Evolutionary conservation across 2,329 filamentous ascomycete genomes (phyloP).

Genomic region (Xenosphaeropsis pyriputrescens): DNA sequence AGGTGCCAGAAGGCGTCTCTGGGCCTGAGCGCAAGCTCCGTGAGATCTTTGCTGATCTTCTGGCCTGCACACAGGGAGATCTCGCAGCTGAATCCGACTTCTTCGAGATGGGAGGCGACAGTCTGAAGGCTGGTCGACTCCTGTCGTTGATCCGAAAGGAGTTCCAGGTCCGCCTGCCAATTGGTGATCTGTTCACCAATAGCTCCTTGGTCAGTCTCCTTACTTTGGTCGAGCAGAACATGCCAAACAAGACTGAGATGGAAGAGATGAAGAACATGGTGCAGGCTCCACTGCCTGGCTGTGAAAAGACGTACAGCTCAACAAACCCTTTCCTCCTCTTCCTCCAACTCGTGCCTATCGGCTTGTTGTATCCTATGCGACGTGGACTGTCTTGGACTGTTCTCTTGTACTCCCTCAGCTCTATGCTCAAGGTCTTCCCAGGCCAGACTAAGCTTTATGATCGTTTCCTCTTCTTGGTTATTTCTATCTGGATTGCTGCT

Average conservation of each 20-base stretch:
- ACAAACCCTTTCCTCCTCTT: conserved; percentile 31
- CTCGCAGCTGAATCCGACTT: conserved; percentile 29
- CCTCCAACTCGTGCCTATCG: conserved; percentile 33
- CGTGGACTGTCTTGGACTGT: conserved; percentile 35
- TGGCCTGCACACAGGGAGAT: neutral
- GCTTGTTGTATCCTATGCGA: conserved; percentile 33
- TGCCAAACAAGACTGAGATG: conserved; percentile 1
- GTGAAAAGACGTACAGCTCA: conserved; percentile 28
- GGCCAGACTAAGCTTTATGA: conserved; percentile 25
- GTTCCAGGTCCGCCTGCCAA: conserved; percentile 31
- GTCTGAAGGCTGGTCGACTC: conserved; percentile 34
- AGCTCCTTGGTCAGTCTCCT: conserved; percentile 22
- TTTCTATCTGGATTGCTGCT: conserved; percentile 28
- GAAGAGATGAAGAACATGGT: conserved; percentile 1
- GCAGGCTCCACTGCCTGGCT: conserved; percentile 17
- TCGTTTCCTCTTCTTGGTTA: conserved; percentile 30
- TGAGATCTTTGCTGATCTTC: conserved; percentile 27
- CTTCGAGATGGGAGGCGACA: conserved; percentile 37
- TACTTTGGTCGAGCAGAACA: conserved; percentile 1
- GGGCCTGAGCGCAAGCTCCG: conserved; percentile 23
- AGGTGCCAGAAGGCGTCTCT: conserved; percentile 1
- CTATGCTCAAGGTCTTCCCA: conserved; percentile 22
- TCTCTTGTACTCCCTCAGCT: conserved; percentile 30
- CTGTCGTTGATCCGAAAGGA: conserved; percentile 33
- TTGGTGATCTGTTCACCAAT: conserved; percentile 34